Conservation (phyloP, 805 yeast genomes). For the Candida maris region DNA sequence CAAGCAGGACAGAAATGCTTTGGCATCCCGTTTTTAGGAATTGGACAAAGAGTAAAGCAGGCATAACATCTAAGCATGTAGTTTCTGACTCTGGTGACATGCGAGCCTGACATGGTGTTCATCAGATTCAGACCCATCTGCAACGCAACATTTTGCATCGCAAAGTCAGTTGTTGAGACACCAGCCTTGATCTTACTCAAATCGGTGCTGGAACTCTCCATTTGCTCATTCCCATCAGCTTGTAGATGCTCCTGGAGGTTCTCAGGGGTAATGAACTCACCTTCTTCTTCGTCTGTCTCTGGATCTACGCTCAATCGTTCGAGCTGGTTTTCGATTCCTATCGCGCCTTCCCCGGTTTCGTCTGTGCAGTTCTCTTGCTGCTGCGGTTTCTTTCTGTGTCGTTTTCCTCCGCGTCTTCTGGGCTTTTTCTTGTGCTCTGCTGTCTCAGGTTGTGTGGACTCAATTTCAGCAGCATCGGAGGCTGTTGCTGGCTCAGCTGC, state of each 20-base stretch:
- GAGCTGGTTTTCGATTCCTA: neutral
- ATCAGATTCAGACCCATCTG: constrained; percentile 86
- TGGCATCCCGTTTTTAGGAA: constrained; percentile 71
- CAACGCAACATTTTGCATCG: constrained; percentile 91
- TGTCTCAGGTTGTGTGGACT: constrained; percentile 6
- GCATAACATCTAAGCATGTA: constrained; percentile 98
- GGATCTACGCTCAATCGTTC: neutral
- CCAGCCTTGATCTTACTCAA: constrained; percentile 63
- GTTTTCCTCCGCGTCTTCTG: constrained; percentile 59
- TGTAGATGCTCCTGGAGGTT: constrained; percentile 68
- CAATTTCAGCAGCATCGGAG: constrained; percentile 7
- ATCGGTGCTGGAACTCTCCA: constrained; percentile 35
- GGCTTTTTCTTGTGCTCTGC: constrained; percentile 30
- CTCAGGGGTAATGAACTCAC: constrained; percentile 90
- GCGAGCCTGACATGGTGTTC: constrained; percentile 79
- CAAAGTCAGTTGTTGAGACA: constrained; percentile 92
- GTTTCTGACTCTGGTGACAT: constrained; percentile 79
- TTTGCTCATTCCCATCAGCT: constrained; percentile 64
- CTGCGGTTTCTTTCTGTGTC: constrained; percentile 60
- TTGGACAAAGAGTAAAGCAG: constrained; percentile 79
- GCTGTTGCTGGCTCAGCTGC: constrained; percentile 6
- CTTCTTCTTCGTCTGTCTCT: constrained; percentile 55
- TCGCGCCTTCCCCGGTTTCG: constrained; percentile 3
- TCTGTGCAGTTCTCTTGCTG: neutral
- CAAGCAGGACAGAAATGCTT: constrained; percentile 92